Conservation (phyloP, 2,329 filamentous ascomycete species). For the Hymenoscyphus occultus region DNA sequence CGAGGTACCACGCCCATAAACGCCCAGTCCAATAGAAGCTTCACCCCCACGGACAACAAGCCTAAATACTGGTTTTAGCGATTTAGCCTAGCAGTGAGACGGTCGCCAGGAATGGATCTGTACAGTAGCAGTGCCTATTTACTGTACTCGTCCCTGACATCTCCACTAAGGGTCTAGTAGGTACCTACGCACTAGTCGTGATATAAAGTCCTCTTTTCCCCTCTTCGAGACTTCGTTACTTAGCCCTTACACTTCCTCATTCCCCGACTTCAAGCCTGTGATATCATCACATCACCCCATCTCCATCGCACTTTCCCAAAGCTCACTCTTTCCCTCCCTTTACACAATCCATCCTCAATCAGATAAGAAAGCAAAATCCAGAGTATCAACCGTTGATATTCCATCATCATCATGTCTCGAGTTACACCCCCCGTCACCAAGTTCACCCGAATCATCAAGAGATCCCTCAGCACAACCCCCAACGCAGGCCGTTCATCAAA, state of each 20-base stretch:
- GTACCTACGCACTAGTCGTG: background rate
- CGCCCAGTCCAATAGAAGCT: background rate
- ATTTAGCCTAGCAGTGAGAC: too few species aligned
- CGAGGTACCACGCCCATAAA: background rate
- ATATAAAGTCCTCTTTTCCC: constrained; percentile 2
- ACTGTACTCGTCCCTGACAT: too few species aligned
- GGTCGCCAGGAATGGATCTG: too few species aligned
- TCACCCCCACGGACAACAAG: background rate
- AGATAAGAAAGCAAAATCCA: too few species aligned
- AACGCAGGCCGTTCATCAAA: constrained; percentile 25
- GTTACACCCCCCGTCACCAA: constrained; percentile 34
- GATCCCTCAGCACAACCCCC: constrained; percentile 29
- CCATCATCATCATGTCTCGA: constrained; percentile 30
- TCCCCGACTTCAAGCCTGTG: background rate
- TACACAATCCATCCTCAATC: background rate
- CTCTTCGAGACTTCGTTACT: background rate
- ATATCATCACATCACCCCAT: background rate
- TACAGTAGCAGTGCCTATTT: too few species aligned
- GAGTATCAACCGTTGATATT: constrained; percentile 4
- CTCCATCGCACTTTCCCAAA: background rate
- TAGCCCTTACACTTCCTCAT: background rate
- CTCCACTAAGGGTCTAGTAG: too few species aligned
- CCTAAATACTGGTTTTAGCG: background rate
- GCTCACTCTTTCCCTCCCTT: background rate
- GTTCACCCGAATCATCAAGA: constrained; percentile 27